Base-by-base conservation (phyloP, 768 basidiomycete species). In the Tricholoma terreum region DNA sequence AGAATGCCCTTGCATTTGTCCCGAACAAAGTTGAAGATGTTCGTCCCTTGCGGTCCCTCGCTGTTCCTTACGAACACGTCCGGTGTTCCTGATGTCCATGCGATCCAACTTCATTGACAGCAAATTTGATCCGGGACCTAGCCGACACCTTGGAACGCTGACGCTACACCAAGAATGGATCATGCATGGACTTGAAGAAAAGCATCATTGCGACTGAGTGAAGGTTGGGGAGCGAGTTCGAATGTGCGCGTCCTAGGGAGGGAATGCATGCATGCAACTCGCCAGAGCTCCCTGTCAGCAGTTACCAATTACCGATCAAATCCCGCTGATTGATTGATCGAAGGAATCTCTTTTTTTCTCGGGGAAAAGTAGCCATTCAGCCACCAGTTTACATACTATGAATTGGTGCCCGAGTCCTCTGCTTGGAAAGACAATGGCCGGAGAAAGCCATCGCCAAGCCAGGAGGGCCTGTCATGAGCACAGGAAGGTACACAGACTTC, bases 251-350 rank as follows among this genome's bases (percentile, higher is more conserved):
- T 62, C 57, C 52, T 30, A 50, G 36, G 38, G 10, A 53, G 40
- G 45, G 33, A 35, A 17, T n/a, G n/a, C n/a, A n/a, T n/a, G n/a
- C n/a, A n/a, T n/a, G n/a, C n/a, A n/a, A n/a, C n/a, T n/a, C n/a
- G n/a, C n/a, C n/a, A n/a, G n/a, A n/a, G n/a, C n/a, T n/a, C n/a
- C n/a, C n/a, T n/a, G n/a, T n/a, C n/a, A 57, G 55, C 55, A 43
- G 19, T 35, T 40, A 12, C 15, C n/a, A 52, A 43, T 61, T 54
- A 36, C 61, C 61, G 50, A 54, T 50, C 61, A 63, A 63, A 60
- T 52, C 24, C 61, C 61, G 40, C 53, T 57, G 61, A 62, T 57
- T 36, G 55, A 62, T 57, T 46, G 50, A 19, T 31, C 0, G 30
- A 34, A 40, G 9, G n/a, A 9, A 5, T 17, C 38, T 40, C 9